Conservation (phyloP, 805 yeast species). For the Yamadazyma laniorum region DNA sequence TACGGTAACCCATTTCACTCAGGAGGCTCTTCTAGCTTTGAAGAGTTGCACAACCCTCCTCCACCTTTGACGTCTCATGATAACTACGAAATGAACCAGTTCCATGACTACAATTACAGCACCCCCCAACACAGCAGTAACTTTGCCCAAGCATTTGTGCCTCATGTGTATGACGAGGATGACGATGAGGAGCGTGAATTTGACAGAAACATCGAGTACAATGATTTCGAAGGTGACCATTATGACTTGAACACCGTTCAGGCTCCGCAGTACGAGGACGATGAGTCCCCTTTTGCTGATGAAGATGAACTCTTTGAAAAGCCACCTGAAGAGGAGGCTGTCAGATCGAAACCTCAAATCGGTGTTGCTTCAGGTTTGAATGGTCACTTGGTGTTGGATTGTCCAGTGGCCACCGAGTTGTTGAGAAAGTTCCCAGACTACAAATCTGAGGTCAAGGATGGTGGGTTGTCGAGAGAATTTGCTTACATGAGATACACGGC, state of each 20-base stretch:
- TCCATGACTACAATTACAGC: slow-evolving; percentile 17
- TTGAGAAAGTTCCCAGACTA: slow-evolving; percentile 43
- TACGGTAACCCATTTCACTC: slow-evolving; percentile 17
- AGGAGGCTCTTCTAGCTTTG: slow-evolving; percentile 9
- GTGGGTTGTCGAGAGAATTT: slow-evolving; percentile 51
- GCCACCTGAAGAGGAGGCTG: slow-evolving; percentile 37
- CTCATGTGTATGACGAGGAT: slow-evolving; percentile 38
- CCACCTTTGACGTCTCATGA: slow-evolving; percentile 8
- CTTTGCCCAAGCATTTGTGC: slow-evolving; percentile 42
- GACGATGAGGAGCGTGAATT: slow-evolving; percentile 41
- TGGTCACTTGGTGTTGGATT: slow-evolving; percentile 46
- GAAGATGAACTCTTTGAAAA: slow-evolving; percentile 22
- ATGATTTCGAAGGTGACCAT: slow-evolving; percentile 41
- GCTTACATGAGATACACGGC: slow-evolving; percentile 62
- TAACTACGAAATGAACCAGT: slow-evolving; percentile 23
- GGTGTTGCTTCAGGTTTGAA: slow-evolving; percentile 37
- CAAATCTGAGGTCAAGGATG: slow-evolving; percentile 30
- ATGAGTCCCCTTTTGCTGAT: slow-evolving; percentile 30
- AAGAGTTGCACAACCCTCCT: slow-evolving; percentile 11
- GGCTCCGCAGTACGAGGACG: slow-evolving; percentile 16
- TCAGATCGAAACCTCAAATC: slow-evolving; percentile 31
- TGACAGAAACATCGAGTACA: slow-evolving; percentile 38
- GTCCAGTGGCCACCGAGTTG: slow-evolving; percentile 46
- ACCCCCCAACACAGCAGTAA: slow-evolving; percentile 9
- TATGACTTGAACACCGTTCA: slow-evolving; percentile 35